A percentile compares a stretch with the other conserved stretches of the same genome.
phyloP scores from a whole-genome alignment of 495 filamentous ascomycete species.

The Penicillium ochrochloron region DNA sequence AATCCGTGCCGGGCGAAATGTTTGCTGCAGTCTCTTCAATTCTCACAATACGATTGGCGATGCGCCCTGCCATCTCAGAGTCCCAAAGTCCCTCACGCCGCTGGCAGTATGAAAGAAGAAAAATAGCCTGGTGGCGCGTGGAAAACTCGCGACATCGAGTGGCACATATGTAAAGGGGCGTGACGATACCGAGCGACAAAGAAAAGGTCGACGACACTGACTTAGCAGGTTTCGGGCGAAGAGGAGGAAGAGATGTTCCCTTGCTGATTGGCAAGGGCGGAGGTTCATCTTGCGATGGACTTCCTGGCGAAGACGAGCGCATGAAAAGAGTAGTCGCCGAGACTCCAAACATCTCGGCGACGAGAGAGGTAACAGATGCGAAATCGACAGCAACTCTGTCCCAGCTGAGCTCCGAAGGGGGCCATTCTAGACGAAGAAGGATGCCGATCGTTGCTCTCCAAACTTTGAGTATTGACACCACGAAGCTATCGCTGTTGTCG shows the following conservation, averaged over 20 bases:
- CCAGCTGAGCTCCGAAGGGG: conserved; percentile 20
- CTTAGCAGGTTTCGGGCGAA: conserved; percentile 17
- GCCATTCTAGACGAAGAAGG: conserved; percentile 16
- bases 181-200: conserved; percentile 27
- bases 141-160: conserved; percentile 26
- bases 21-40: conserved; percentile 53
- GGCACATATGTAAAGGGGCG: conserved; percentile 29
- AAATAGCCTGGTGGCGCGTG: conserved; percentile 26
- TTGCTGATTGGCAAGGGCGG: background rate
- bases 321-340: conserved; percentile 20
- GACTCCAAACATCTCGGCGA: conserved; percentile 36
- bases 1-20: conserved; percentile 12
- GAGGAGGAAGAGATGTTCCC: conserved; percentile 10
- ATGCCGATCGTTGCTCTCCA: conserved; percentile 21
- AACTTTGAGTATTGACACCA: conserved; percentile 12
- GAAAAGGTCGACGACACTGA: conserved; percentile 19
- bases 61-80: conserved; percentile 55
- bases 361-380: conserved; percentile 12
- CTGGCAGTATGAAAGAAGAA: conserved; percentile 20
- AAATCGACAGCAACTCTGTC: conserved; percentile 16
- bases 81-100: conserved; percentile 64
- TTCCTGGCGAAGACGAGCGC: background rate
- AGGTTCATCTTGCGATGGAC: background rate
- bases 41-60: conserved; percentile 54
- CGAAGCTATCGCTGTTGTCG: background rate